Evolutionary conservation across 2,329 filamentous ascomycete species (phyloP).

Genomic region (Dryadomyces quercus-mongolicae): DNA sequence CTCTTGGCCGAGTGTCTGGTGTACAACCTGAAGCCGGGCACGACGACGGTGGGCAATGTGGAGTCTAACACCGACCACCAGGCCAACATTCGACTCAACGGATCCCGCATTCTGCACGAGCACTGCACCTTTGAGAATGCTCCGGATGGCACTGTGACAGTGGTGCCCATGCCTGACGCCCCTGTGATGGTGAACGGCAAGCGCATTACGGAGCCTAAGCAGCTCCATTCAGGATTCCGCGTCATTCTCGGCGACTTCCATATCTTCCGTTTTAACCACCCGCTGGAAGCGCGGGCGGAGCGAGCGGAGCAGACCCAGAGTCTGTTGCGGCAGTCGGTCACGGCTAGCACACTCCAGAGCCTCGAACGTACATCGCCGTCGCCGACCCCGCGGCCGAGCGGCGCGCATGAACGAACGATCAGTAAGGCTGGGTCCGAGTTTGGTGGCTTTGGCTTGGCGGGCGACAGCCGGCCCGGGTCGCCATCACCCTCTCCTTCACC

Average conservation of each 20-base stretch:
- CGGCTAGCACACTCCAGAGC: slow-evolving; percentile 45
- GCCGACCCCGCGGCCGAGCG: slow-evolving; percentile 40
- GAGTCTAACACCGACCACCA: slow-evolving; percentile 64
- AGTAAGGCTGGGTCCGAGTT: slow-evolving; percentile 72
- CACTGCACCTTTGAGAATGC: slow-evolving; percentile 89
- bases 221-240: slow-evolving; percentile 82
- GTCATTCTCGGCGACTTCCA: slow-evolving; percentile 97
- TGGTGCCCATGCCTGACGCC: slow-evolving; percentile 81
- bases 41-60: slow-evolving; percentile 87
- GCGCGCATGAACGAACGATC: slow-evolving; percentile 65
- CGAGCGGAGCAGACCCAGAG: slow-evolving; percentile 73
- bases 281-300: slow-evolving; percentile 88
- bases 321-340: slow-evolving; percentile 70
- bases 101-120: slow-evolving; percentile 80
- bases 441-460: slow-evolving; percentile 38
- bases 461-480: slow-evolving; percentile 58
- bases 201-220: slow-evolving; percentile 72
- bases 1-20: slow-evolving; percentile 90
- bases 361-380: slow-evolving; percentile 46
- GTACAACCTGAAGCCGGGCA: slow-evolving; percentile 94
- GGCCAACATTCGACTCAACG: slow-evolving; percentile 86
- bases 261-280: slow-evolving; percentile 97
- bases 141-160: slow-evolving; percentile 79
- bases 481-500: slow-evolving; percentile 67
- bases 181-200: slow-evolving; percentile 97